A percentile compares a stretch with the other conserved stretches of the same genome.
phyloP scores from a whole-genome alignment of 208 protist species.

The Crithidia sp. region DNA sequence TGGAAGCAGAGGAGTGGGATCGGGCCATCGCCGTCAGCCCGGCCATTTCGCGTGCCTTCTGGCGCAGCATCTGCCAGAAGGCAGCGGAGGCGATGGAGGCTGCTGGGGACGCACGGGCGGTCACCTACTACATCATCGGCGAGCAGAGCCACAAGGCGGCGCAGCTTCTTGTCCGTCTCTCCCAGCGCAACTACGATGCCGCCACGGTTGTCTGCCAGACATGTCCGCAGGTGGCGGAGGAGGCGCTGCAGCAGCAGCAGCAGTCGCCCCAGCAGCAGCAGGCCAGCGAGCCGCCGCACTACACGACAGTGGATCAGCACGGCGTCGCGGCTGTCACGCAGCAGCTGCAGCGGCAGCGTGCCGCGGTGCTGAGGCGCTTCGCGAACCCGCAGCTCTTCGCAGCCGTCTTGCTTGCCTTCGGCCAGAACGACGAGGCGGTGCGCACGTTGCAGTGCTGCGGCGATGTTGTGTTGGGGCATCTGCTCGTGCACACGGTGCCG shows the following conservation, averaged over 20 bases:
- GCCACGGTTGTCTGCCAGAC: constrained; percentile 68
- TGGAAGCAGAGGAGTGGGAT: constrained; percentile 91
- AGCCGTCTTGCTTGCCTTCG: constrained; percentile 66
- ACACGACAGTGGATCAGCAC: constrained; percentile 67
- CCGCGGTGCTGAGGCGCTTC: constrained; percentile 40
- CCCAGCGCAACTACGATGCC: constrained; percentile 47
- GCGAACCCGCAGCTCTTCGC: constrained; percentile 68
- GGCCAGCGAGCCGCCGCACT: constrained; percentile 51
- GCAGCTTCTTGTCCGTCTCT: constrained; percentile 50
- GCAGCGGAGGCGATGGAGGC: constrained; percentile 78
- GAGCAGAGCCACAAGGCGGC: constrained; percentile 78
- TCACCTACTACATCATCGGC: constrained; percentile 81
- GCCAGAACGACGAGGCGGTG: constrained; percentile 73
- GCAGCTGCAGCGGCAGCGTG: constrained; percentile 50
- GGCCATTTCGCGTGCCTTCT: constrained; percentile 85
- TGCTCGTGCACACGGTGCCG: constrained; percentile 83
- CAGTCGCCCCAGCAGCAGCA: constrained; percentile 18
- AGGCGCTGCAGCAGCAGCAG: constrained; percentile 19
- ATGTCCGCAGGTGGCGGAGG: constrained; percentile 59
- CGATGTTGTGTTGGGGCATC: constrained; percentile 70
- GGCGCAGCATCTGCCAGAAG: constrained; percentile 74
- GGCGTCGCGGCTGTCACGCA: constrained; percentile 39
- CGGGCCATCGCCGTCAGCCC: constrained; percentile 88
- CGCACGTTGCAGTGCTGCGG: constrained; percentile 59
- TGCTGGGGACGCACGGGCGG: constrained; percentile 59